Conservation (phyloP, 352 stramenopile genomes). For the Globisporangium lucens region DNA sequence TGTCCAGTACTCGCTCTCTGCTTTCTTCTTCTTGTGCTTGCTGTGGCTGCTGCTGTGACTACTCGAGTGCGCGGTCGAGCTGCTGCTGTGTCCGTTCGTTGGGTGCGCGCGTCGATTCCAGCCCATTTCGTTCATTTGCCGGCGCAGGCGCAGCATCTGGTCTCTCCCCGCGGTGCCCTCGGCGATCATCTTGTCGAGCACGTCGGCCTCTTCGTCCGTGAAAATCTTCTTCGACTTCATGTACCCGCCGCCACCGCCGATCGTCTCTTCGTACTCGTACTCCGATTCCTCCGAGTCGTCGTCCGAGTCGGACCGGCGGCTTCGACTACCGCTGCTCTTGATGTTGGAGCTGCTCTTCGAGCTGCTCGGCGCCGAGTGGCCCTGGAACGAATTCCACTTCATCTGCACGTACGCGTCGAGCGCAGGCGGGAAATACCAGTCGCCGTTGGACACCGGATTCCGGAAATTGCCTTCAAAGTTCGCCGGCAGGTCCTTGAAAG, state of each 20-base stretch:
- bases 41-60: constrained; percentile 20
- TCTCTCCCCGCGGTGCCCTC: constrained; percentile 64
- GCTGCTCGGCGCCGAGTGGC: constrained; percentile 17
- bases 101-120: constrained; percentile 56
- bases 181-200: constrained; percentile 78
- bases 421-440: constrained; percentile 57
- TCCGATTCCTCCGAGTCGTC: constrained; percentile 47
- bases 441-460: constrained; percentile 25
- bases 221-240: constrained; percentile 62
- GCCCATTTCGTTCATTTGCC: constrained; percentile 56
- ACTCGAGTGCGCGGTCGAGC: not conserved
- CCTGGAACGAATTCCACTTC: constrained; percentile 77
- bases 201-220: constrained; percentile 68
- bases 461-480: constrained; percentile 58
- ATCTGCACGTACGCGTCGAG: constrained; percentile 74
- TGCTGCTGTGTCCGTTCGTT: not conserved
- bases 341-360: constrained; percentile 6
- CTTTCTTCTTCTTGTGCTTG: constrained; percentile 29
- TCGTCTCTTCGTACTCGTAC: constrained; percentile 20
- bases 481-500: constrained; percentile 55
- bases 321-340: not conserved
- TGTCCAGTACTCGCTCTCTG: constrained; percentile 30
- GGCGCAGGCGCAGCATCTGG: constrained; percentile 63
- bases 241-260: constrained; percentile 34
- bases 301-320: constrained; percentile 27